Evolutionary conservation across 805 yeast genomes (phyloP).

Genomic region (Ogataea angusta): DNA sequence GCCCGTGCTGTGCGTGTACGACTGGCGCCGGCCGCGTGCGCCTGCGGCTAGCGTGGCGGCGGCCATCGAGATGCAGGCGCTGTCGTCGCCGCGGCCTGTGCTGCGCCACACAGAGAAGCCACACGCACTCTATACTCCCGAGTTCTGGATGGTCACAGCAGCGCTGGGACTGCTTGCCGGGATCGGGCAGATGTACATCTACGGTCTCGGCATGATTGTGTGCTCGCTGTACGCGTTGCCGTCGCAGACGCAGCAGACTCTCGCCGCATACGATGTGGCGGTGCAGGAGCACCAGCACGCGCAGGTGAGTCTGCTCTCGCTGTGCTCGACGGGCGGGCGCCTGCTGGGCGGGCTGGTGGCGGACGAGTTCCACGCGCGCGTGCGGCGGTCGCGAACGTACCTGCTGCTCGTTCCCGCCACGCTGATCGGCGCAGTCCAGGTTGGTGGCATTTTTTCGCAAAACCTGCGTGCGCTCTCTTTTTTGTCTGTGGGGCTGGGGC

Average conservation of each 20-base stretch:
- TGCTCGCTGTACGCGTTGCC: constrained; percentile 39
- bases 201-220: constrained; percentile 70
- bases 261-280: constrained; percentile 16
- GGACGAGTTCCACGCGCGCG: constrained; percentile 55
- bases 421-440: constrained; percentile 49
- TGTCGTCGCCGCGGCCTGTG: constrained; percentile 9
- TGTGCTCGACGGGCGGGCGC: constrained; percentile 66
- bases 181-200: constrained; percentile 71
- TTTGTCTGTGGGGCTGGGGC: constrained; percentile 57
- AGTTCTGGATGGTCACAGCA: constrained; percentile 50
- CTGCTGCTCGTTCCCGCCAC: constrained; percentile 51
- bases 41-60: constrained; percentile 4
- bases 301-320: constrained; percentile 70
- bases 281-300: constrained; percentile 58
- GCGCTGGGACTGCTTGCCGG: constrained; percentile 59
- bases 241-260: constrained; percentile 11
- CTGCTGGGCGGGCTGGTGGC: constrained; percentile 60
- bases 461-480: constrained; percentile 41
- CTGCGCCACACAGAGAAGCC: constrained; percentile 3
- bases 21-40: constrained; percentile 32
- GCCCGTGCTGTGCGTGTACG: constrained; percentile 44
- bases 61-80: constrained; percentile 4
- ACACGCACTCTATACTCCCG: constrained; percentile 5
- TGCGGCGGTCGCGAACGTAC: constrained; percentile 33
- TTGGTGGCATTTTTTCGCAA: constrained; percentile 38